phyloP scores from a whole-genome alignment of 805 yeast genomes.

The Tetrapisispora nanseiensis region DNA sequence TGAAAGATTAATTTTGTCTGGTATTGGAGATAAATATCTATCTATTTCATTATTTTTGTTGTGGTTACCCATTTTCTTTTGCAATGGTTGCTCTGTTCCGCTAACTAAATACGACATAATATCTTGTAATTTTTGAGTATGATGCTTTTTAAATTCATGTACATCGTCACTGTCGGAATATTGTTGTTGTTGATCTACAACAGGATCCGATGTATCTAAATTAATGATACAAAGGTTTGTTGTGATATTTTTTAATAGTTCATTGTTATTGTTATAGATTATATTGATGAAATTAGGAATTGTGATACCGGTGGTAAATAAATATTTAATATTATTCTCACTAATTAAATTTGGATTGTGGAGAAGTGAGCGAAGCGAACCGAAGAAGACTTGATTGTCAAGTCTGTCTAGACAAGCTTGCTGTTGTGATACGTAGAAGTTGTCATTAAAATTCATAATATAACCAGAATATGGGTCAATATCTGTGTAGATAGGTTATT shows the following conservation, averaged over 20 bases:
- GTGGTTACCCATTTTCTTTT: neutral
- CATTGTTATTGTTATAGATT: neutral
- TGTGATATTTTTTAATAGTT: constrained; percentile 7
- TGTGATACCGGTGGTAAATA: constrained; percentile 1
- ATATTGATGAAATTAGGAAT: neutral
- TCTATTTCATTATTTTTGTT: neutral
- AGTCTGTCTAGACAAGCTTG: constrained; percentile 32
- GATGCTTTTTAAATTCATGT: constrained; percentile 11
- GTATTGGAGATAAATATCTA: constrained; percentile 3
- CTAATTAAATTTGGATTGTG: constrained; percentile 27
- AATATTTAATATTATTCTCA: constrained; percentile 30
- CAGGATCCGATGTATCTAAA: constrained; percentile 27
- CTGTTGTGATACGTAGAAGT: constrained; percentile 8
- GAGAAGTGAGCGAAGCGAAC: constrained; percentile 36
- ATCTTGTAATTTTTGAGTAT: constrained; percentile 13
- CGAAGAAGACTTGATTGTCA: constrained; percentile 35
- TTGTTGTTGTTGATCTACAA: constrained; percentile 18
- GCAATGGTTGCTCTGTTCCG: neutral
- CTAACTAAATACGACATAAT: constrained; percentile 4
- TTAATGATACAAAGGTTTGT: constrained; percentile 29
- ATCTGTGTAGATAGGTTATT: neutral
- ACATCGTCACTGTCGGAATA: constrained; percentile 14
- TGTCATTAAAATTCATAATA: constrained; percentile 6
- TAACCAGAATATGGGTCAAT: neutral
- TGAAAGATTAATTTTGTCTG: constrained; percentile 1